Percentiles rank a stretch among this genome's conserved stretches.
Conservation (phyloP, 2,329 filamentous ascomycete species). For the Phaeosphaeriaceae sp. region DNA sequence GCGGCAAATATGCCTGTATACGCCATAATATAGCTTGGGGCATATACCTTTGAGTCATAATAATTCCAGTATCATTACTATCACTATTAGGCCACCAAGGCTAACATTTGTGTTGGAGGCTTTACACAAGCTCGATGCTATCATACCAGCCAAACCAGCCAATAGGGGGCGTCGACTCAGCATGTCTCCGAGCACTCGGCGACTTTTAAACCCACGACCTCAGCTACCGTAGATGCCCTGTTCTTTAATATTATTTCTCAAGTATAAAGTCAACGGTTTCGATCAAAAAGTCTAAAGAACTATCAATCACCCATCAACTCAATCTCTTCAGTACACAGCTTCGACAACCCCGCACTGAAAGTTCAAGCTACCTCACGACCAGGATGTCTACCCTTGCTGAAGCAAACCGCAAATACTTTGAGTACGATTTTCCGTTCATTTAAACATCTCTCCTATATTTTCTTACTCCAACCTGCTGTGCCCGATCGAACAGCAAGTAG, state of each 20-base stretch:
- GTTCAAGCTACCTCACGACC: neutral
- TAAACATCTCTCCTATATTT: slow-evolving; percentile 35
- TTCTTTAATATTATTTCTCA: neutral
- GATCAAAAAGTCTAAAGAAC: neutral
- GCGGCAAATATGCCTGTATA: neutral
- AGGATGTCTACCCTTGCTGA: slow-evolving; percentile 38
- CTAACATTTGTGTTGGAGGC: too few species aligned
- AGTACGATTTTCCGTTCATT: slow-evolving; percentile 24
- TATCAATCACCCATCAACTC: neutral
- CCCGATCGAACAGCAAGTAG: too few species aligned
- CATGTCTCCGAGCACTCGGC: slow-evolving; percentile 14
- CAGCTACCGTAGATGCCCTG: neutral
- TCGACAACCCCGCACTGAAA: neutral
- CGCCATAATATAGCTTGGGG: too few species aligned
- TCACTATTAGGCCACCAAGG: too few species aligned
- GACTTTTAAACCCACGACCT: slow-evolving; percentile 10
- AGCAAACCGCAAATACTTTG: slow-evolving; percentile 46
- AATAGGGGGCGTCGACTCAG: neutral
- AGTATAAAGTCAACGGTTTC: neutral
- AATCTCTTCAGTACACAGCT: neutral
- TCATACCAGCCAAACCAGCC: neutral
- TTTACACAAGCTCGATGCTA: too few species aligned
- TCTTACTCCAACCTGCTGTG: too few species aligned
- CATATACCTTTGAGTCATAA: too few species aligned
- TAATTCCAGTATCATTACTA: too few species aligned